Evolutionary conservation across 768 basidiomycete genomes (phyloP).

Genomic region (Tephrocybe sp.): DNA sequence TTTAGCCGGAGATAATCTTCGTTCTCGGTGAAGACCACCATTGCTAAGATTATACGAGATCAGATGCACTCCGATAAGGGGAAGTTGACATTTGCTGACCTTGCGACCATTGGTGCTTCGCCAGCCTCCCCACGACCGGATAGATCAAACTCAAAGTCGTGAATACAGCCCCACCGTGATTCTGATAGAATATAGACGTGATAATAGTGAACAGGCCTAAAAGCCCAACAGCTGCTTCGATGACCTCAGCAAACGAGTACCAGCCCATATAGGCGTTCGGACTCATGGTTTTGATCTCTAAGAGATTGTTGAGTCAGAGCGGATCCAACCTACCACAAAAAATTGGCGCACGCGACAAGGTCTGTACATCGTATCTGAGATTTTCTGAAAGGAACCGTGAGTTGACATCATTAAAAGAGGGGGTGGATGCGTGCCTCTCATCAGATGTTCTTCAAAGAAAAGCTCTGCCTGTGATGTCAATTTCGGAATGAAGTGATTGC

Average conservation of each 20-base stretch:
- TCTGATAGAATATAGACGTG: constrained; percentile 9
- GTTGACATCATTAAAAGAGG: not conserved
- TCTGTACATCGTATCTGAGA: constrained; percentile 15
- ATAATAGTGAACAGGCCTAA: constrained; percentile 11
- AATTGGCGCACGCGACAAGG: constrained; percentile 7
- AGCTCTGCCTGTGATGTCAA: constrained; percentile 7
- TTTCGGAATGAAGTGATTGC: constrained; percentile 6
- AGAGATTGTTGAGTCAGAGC: not conserved
- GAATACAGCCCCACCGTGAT: constrained; percentile 9
- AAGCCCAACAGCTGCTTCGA: not conserved
- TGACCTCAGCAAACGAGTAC: constrained; percentile 4
- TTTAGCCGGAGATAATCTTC: constrained; percentile 6
- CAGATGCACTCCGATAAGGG: not conserved
- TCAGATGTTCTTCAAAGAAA: constrained; percentile 13
- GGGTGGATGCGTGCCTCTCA: constrained; percentile 10
- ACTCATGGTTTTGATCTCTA: constrained; percentile 2
- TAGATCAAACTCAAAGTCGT: constrained; percentile 11
- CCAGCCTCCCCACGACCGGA: constrained; percentile 5
- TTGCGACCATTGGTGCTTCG: not conserved
- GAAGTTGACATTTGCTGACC: constrained; percentile 1
- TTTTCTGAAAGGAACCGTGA: not conserved
- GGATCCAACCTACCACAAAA: not conserved
- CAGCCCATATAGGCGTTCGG: constrained; percentile 1
- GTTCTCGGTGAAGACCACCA: constrained; percentile 2
- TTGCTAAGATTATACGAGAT: not conserved